Percentiles rank a stretch among this genome's conserved stretches.
These are phyloP conservation scores for Poa pratensis DNA, from an alignment of 176 grass and related monocot species.

Conservation along the genomic window DNA sequence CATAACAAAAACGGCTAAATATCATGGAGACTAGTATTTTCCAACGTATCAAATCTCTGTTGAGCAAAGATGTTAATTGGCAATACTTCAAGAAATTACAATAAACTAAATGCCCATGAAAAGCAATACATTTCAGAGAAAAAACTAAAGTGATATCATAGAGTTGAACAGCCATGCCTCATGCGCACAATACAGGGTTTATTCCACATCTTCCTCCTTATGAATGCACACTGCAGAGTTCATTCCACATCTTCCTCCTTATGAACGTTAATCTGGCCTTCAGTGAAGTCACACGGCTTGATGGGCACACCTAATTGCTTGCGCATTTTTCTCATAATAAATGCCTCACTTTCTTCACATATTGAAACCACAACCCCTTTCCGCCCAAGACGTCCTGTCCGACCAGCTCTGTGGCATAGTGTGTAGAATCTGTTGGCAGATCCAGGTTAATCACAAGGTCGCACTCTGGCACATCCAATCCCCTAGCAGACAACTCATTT, in stretches of 20 bases:
- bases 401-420: slow-evolving; percentile 94
- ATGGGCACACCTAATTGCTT: slow-evolving; percentile 67
- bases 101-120: not conserved
- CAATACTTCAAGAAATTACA: slow-evolving; percentile 19
- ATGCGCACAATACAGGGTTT: not conserved
- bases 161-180: not conserved
- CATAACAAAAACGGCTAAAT: not conserved
- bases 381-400: slow-evolving; percentile 79
- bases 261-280: slow-evolving; percentile 54
- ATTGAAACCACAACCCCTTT: slow-evolving; percentile 85
- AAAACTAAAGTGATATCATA: not conserved
- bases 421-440: slow-evolving; percentile 87
- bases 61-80: not conserved
- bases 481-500: slow-evolving; percentile 88
- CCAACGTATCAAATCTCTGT: slow-evolving; percentile 5
- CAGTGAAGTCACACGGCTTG: slow-evolving; percentile 62
- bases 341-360: slow-evolving; percentile 86
- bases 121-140: not conserved
- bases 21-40: not conserved
- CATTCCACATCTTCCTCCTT: slow-evolving; percentile 61
- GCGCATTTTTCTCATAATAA: slow-evolving; percentile 90
- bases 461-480: slow-evolving; percentile 88
- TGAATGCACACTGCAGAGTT: slow-evolving; percentile 16
- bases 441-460: slow-evolving; percentile 98
- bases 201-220: slow-evolving; percentile 60